Evolutionary conservation across 495 filamentous ascomycete species (phyloP).

Genomic region (Aspergillus nanangensis): DNA sequence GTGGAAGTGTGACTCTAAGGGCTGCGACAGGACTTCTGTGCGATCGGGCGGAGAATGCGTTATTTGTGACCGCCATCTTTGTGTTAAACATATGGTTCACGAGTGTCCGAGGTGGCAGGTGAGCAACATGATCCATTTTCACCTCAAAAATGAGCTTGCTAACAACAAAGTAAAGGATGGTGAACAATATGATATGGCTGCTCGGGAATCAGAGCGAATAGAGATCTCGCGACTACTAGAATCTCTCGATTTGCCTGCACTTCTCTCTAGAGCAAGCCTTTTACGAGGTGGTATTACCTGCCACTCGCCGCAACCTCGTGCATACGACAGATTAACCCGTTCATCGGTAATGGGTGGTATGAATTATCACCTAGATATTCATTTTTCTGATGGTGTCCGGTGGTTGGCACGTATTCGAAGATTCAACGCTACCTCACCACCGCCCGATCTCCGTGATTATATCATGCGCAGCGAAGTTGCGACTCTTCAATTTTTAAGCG

Average conservation of each 20-base stretch:
- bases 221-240: slow-evolving; percentile 24
- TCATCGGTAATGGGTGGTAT: slow-evolving; percentile 33
- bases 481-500: slow-evolving; percentile 26
- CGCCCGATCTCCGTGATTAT: slow-evolving; percentile 23
- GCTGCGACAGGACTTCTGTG: slow-evolving; percentile 23
- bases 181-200: slow-evolving; percentile 18
- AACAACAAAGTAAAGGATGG: slow-evolving; percentile 18
- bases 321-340: slow-evolving; percentile 22
- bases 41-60: slow-evolving; percentile 26
- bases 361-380: slow-evolving; percentile 28
- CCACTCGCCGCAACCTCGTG: slow-evolving; percentile 15
- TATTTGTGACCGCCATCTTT: slow-evolving; percentile 31
- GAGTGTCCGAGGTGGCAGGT: slow-evolving; percentile 35
- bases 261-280: slow-evolving; percentile 12
- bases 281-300: slow-evolving; percentile 24
- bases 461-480: slow-evolving; percentile 29
- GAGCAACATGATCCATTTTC: slow-evolving; percentile 2
- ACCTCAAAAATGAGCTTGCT: neutral
- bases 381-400: slow-evolving; percentile 21
- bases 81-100: slow-evolving; percentile 27
- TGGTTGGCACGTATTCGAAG: slow-evolving; percentile 25
- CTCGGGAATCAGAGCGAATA: slow-evolving; percentile 17
- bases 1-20: slow-evolving; percentile 29
- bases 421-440: slow-evolving; percentile 25
- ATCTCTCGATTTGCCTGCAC: slow-evolving; percentile 25